Conservation (phyloP, 768 basidiomycete species). For the Rhodotorula toruloides region DNA sequence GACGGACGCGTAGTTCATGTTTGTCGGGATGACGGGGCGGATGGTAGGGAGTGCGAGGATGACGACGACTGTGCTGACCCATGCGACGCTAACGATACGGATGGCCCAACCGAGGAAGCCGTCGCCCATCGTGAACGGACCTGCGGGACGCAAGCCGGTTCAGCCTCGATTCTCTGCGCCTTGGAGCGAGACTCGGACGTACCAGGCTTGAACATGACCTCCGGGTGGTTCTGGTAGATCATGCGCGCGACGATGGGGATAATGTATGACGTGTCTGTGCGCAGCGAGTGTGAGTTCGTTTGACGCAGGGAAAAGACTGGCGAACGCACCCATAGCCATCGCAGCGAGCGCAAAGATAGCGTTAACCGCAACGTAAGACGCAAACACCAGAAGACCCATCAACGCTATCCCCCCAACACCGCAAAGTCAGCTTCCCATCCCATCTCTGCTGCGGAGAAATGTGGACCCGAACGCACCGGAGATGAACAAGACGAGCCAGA, state of each 20-base stretch:
- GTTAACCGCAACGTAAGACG: slow-evolving; percentile 37
- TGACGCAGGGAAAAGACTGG: background rate
- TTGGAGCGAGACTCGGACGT: no score
- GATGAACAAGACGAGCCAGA: slow-evolving; percentile 42
- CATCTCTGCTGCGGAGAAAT: background rate
- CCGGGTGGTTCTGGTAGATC: slow-evolving; percentile 40
- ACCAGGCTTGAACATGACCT: slow-evolving; percentile 43
- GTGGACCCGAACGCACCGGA: slow-evolving; percentile 8
- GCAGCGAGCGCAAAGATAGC: slow-evolving; percentile 41
- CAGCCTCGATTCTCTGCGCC: no score
- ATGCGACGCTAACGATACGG: slow-evolving; percentile 28
- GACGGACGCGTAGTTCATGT: slow-evolving; percentile 40
- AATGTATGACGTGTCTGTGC: slow-evolving; percentile 32
- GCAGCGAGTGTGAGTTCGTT: background rate
- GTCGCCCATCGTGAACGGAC: slow-evolving; percentile 45
- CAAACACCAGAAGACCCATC: slow-evolving; percentile 39
- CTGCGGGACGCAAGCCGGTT: no score
- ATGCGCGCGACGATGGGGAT: slow-evolving; percentile 40
- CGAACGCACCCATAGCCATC: slow-evolving; percentile 22
- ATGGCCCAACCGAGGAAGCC: slow-evolving; percentile 17
- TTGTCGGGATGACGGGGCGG: slow-evolving; percentile 18
- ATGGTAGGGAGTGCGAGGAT: slow-evolving; percentile 42
- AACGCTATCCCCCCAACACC: slow-evolving; percentile 9
- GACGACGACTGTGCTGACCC: slow-evolving; percentile 45
- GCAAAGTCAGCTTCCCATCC: background rate